These are phyloP conservation scores for Zygoascus hellenicus DNA, from an alignment of 1,139 yeast genomes.

Conservation along the genomic window DNA sequence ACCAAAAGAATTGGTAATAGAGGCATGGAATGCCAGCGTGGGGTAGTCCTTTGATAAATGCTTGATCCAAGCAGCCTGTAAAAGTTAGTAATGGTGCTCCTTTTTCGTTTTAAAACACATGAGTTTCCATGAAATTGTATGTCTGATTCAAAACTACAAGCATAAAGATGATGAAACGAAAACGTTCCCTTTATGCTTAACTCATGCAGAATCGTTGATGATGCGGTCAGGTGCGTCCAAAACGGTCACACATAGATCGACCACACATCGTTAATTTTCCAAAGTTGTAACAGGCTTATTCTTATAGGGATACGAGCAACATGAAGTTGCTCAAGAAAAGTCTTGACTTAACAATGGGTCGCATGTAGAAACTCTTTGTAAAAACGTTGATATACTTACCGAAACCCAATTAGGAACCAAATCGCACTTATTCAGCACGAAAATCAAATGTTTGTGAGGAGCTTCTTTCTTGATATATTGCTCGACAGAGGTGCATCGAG, in stretches of 20 bases:
- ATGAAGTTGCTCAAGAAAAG: conserved; percentile 22
- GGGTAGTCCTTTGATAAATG: conserved; percentile 88
- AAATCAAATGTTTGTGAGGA: conserved; percentile 93
- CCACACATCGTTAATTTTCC: conserved; percentile 64
- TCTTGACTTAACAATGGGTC: conserved; percentile 42
- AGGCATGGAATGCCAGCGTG: conserved; percentile 95
- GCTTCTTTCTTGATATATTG: conserved; percentile 90
- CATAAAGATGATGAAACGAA: conserved; percentile 11
- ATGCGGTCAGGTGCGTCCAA: conserved; percentile 43
- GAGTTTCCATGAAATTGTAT: conserved; percentile 14
- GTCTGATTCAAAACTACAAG: conserved; percentile 40
- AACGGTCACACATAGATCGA: conserved; percentile 51
- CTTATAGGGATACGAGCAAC: conserved; percentile 29
- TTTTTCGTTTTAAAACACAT: conserved; percentile 17
- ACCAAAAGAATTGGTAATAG: conserved; percentile 95
- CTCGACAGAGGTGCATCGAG: conserved; percentile 90
- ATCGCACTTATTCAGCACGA: conserved; percentile 94
- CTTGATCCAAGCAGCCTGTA: conserved; percentile 97
- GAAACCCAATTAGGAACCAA: conserved; percentile 99
- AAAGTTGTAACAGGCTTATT: conserved; percentile 87
- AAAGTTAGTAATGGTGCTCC: conserved; percentile 14
- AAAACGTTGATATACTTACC: conserved; percentile 52
- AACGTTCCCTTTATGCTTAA: conserved; percentile 29
- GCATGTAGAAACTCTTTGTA: conserved; percentile 26
- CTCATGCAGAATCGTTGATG: conserved; percentile 30